Percentiles rank a stretch among this genome's conserved stretches.
Conservation (phyloP, 2,329 filamentous ascomycete genomes). For the Coniochaeta sp. region DNA sequence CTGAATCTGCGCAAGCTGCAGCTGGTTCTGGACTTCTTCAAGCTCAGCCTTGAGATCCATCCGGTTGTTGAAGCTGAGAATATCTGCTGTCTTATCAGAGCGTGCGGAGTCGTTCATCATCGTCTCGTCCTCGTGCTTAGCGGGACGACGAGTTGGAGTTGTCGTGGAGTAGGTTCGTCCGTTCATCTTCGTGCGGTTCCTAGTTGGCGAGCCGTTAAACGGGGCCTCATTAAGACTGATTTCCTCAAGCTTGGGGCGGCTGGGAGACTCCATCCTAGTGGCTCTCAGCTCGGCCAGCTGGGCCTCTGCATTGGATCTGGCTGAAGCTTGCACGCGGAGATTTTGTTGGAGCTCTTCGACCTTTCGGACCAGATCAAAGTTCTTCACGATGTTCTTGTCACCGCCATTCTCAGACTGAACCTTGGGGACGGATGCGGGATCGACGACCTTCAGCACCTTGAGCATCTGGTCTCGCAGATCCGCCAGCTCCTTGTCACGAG, state of each 20-base stretch:
- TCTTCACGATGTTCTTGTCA: constrained; percentile 65
- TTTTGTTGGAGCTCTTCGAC: constrained; percentile 86
- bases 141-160: constrained; percentile 69
- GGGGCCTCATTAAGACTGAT: constrained; percentile 78
- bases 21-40: constrained; percentile 86
- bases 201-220: constrained; percentile 66
- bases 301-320: constrained; percentile 71
- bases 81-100: constrained; percentile 80
- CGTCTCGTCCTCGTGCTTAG: constrained; percentile 34
- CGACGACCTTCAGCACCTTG: constrained; percentile 77
- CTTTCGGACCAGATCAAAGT: constrained; percentile 78
- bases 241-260: constrained; percentile 73
- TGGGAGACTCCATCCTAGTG: constrained; percentile 64
- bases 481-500: constrained; percentile 71
- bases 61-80: constrained; percentile 74
- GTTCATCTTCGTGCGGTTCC: constrained; percentile 47
- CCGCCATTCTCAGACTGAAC: constrained; percentile 48
- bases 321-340: constrained; percentile 74
- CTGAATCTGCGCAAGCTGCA: constrained; percentile 91
- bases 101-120: constrained; percentile 63
- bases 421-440: constrained; percentile 63
- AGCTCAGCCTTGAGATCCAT: constrained; percentile 89
- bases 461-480: constrained; percentile 76
- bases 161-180: constrained; percentile 60
- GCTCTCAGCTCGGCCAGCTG: constrained; percentile 74